A percentile compares a stretch with the other conserved stretches of the same genome.
phyloP scores from a whole-genome alignment of 129 eudicot species.

The Ambrosia artemisiifolia region DNA sequence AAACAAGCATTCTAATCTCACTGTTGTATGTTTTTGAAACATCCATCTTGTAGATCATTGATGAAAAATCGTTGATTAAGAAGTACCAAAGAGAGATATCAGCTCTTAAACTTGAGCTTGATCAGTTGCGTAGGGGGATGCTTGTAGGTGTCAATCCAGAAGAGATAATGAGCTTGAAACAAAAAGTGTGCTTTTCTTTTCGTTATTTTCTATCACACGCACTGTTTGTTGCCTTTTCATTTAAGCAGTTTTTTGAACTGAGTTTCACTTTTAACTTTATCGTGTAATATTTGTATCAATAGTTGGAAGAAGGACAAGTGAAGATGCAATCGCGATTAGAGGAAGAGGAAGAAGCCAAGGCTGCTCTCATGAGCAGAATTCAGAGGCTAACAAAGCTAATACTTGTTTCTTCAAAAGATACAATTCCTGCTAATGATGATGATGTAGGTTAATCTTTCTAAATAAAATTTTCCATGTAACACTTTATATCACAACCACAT shows the following conservation, averaged over 20 bases:
- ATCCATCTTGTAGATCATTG: conserved; percentile 71
- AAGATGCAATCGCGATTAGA: conserved; percentile 97
- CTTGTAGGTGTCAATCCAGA: conserved; percentile 93
- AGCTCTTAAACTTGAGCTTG: conserved; percentile 82
- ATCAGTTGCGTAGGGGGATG: conserved; percentile 87
- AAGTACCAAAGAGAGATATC: conserved; percentile 97
- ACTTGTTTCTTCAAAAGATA: conserved; percentile 88
- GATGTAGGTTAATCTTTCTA: conserved; percentile 51
- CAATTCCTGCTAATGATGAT: conserved; percentile 64
- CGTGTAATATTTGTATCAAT: conserved; percentile 16
- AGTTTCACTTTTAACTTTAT: background rate
- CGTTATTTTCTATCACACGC: conserved; percentile 8
- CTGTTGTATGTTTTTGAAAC: conserved; percentile 16
- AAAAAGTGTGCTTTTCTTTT: conserved; percentile 52
- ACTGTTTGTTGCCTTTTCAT: conserved; percentile 3
- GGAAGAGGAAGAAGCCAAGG: conserved; percentile 99
- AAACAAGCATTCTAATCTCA: conserved; percentile 4
- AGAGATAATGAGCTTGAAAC: conserved; percentile 81
- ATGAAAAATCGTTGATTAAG: conserved; percentile 93
- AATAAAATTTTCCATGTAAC: background rate
- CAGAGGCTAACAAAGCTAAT: conserved; percentile 96
- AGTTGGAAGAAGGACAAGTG: conserved; percentile 99
- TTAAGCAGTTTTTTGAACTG: background rate
- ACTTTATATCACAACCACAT: background rate
- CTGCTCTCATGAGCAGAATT: conserved; percentile 97